Evolutionary conservation across 2,329 filamentous ascomycete genomes (phyloP), one percentile per base, ranked within the genome.

Genomic region (Diaporthe ilicicola): DNA sequence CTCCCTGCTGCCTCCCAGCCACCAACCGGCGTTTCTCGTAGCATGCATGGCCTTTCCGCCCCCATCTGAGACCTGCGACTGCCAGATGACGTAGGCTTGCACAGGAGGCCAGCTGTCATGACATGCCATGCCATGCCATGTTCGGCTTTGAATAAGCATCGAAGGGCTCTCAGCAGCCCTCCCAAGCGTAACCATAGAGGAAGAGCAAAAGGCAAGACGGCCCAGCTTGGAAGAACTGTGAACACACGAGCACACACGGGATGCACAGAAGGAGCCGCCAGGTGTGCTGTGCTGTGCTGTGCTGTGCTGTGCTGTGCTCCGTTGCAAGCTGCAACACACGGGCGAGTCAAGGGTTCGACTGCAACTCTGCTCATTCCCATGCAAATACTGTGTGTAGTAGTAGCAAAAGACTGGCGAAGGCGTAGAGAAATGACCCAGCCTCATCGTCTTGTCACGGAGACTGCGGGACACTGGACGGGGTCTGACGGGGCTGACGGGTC

Each of bases 401-500:
- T 42, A 22, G 34, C 34, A 13, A 12, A 6, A 19, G 55, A 12
- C 37, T 32, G 39, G 37, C 27, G 15, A 19, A 44, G 19, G 24
- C 34, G n/a, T 37, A 48, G n/a, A 24, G 29, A 48, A 48, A 37
- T n/a, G 29, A 19, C n/a, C 27, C 59, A 64, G 59, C 59, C 59
- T 64, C n/a, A 34, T 48, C 29, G 42, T 64, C 59, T 9, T 64
- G 59, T 50, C 59, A 37, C 44, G 59, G 59, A 50, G 59, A 64
- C 50, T 64, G 59, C 59, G 59, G 59, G 59, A 64, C 59, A 19
- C n/a, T 37, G 44, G 13, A 64, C 59, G 59, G 37, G 37, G 37
- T 34, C 37, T 39, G 37, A 39, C 37, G 37, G 59, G 59, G 59
- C 44, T 64, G 44, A 64, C 27, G 59, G 59, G 59, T 64, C 44